Percentiles rank a stretch among this genome's conserved stretches.
Conservation (phyloP, 768 basidiomycete species). For the Suillus weaverae region DNA sequence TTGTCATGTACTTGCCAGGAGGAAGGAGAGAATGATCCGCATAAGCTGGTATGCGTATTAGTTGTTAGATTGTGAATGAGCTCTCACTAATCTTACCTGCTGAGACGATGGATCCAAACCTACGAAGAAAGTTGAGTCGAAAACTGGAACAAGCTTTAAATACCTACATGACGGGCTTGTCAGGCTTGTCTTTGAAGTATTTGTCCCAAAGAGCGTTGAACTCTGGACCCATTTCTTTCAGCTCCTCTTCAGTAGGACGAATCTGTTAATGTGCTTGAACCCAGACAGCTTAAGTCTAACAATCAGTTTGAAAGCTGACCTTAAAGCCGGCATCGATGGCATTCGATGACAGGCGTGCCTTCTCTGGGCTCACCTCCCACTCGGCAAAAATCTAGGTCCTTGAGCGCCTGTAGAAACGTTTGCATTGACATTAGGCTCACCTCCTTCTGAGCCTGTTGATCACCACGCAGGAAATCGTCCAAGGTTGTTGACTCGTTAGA, state of each 20-base stretch:
- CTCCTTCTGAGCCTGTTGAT: constrained; percentile 56
- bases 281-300: neutral
- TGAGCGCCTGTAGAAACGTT: neutral
- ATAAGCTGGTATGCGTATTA: constrained; percentile 43
- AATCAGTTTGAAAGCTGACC: constrained; percentile 31
- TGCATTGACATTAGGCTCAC: constrained; percentile 24
- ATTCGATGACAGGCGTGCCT: constrained; percentile 67
- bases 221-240: constrained; percentile 79
- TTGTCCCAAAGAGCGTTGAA: constrained; percentile 66
- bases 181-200: constrained; percentile 80
- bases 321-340: constrained; percentile 77
- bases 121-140: constrained; percentile 8
- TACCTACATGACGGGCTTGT: constrained; percentile 71
- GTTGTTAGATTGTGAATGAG: neutral
- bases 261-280: constrained; percentile 40
- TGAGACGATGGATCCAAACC: constrained; percentile 68
- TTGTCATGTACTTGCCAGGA: constrained; percentile 70
- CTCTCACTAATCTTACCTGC: constrained; percentile 40
- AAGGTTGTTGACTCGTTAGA: constrained; percentile 62
- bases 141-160: neutral
- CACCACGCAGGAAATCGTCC: constrained; percentile 72
- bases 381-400: constrained; percentile 50
- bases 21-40: constrained; percentile 71
- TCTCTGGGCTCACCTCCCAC: constrained; percentile 68
- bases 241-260: constrained; percentile 65